phyloP scores from a whole-genome alignment of 2,329 filamentous ascomycete genomes.

The Sclerotinia trifoliorum region DNA sequence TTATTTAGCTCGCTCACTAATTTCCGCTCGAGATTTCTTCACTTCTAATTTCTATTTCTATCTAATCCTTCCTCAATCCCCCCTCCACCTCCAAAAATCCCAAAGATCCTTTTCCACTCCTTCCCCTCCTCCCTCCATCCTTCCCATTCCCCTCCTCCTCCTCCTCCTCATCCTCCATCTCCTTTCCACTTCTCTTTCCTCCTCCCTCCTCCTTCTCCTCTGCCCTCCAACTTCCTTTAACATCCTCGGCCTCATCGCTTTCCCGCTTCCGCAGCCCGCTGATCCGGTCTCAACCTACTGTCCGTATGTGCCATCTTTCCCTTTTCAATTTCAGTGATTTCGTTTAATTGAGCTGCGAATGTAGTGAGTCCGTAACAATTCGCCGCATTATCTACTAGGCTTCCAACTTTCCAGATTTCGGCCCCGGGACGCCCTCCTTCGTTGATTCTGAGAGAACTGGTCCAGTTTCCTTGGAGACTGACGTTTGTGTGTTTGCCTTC shows the following conservation, averaged over 20 bases:
- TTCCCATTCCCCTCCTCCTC: constrained; percentile 70
- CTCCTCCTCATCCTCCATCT: constrained; percentile 61
- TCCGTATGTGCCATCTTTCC: constrained; percentile 77
- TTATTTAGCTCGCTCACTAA: background rate
- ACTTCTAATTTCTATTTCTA: too few relatives aligned
- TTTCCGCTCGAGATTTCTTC: background rate
- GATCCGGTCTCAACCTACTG: constrained; percentile 79
- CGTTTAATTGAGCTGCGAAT: constrained; percentile 84
- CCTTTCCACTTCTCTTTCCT: constrained; percentile 66
- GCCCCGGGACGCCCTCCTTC: constrained; percentile 61
- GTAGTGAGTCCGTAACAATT: constrained; percentile 84
- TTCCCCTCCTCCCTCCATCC: constrained; percentile 86
- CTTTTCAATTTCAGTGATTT: constrained; percentile 78
- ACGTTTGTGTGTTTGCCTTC: constrained; percentile 65
- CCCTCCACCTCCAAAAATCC: too few relatives aligned
- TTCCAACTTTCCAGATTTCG: constrained; percentile 75
- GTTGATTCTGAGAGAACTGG: constrained; percentile 64
- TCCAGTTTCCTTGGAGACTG: constrained; percentile 83
- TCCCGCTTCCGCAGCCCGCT: constrained; percentile 78
- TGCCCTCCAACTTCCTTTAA: constrained; percentile 83
- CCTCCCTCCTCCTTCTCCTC: constrained; percentile 66
- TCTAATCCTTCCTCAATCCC: too few relatives aligned
- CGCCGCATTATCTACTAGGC: constrained; percentile 73
- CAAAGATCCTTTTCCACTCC: too few relatives aligned
- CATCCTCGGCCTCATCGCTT: constrained; percentile 77